A percentile compares a stretch with the other conserved stretches of the same genome.
phyloP scores from a whole-genome alignment of 2,329 filamentous ascomycete genomes.

The Ceratocystis harringtonii region DNA sequence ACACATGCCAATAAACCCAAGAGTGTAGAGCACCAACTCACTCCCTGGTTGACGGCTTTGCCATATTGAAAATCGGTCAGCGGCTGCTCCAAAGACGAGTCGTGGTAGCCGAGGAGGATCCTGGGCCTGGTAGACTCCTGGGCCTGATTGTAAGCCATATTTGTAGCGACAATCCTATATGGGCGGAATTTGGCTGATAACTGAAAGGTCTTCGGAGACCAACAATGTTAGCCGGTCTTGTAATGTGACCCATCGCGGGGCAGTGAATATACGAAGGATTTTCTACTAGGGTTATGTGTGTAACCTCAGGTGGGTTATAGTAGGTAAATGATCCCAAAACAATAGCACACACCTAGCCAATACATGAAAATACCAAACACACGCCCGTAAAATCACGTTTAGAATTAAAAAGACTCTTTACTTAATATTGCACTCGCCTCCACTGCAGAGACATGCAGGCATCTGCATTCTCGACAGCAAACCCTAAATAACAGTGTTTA shows the following conservation, averaged over 20 bases:
- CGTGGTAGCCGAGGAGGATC: slow-evolving; percentile 47
- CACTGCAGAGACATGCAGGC: no score
- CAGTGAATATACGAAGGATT: not conserved
- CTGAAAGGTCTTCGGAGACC: not conserved
- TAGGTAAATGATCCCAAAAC: not conserved
- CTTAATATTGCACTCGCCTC: no score
- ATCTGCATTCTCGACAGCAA: not conserved
- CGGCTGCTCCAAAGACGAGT: slow-evolving; percentile 44
- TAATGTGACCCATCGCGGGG: not conserved
- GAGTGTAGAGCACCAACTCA: slow-evolving; percentile 29
- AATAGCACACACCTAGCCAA: no score
- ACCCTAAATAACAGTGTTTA: not conserved
- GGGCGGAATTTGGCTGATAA: not conserved
- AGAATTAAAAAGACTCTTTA: no score
- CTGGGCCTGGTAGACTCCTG: slow-evolving; percentile 7
- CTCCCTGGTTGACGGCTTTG: slow-evolving; percentile 52
- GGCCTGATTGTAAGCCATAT: slow-evolving; percentile 4
- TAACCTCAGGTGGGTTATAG: not conserved
- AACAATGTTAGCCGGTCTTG: not conserved
- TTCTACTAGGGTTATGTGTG: slow-evolving; percentile 5
- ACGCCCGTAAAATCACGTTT: no score
- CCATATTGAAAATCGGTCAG: slow-evolving; percentile 50
- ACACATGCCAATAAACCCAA: not conserved
- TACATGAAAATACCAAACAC: no score
- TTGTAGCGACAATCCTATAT: no score